Base-by-base conservation (phyloP, 345 rosid species). In the Eutrema japonicum region DNA sequence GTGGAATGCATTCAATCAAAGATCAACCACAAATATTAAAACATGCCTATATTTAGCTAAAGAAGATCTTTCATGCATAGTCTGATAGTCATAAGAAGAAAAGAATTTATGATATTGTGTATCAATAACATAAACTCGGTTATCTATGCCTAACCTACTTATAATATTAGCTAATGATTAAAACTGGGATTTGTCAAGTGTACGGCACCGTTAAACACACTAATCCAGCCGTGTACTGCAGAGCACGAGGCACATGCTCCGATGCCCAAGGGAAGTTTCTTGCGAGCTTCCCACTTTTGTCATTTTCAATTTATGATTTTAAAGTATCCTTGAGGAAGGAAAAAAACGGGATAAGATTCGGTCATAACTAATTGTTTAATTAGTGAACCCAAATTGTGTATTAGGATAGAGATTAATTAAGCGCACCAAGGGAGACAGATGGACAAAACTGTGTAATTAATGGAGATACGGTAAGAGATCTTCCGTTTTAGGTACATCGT, bases 401-500 rank as follows among this genome's bases (percentile, higher is more conserved):
- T 70, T 77, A 77, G n/a, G 22, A 22, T 18, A 59, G 4, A 32
- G 14, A 47, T 12, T 49, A 29, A 48, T 14, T 41, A 48, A 56
- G 62, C 26, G 35, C 33, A 14, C 16, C 12, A 58, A 42, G 10
- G 62, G 46, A 58, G 72, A 74, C 72, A 67, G 36, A 45, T 68
- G 9, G 41, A 74, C 32, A 69, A 72, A 56, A 36, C 37, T 7
- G 4, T 51, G 59, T 41, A 50, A 49, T 70, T 37, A 83, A 55
- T 72, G 77, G 32, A 76, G 85, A 78, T 77, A 81, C 62, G 79
- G 30, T 60, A 40, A 61, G 67, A 74, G 77, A 72, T 76, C 73
- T 82, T 85, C 77, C 61, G 81, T 77, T 85, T 67, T 83, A 71
- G 77, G 85, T 86, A 83, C 93, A 77, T 73, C 81, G 87, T 86